A percentile compares a stretch with the other conserved stretches of the same genome.
Conservation (phyloP, 108 stramenopile genomes). For the Fistulifera pelliculosa region DNA sequence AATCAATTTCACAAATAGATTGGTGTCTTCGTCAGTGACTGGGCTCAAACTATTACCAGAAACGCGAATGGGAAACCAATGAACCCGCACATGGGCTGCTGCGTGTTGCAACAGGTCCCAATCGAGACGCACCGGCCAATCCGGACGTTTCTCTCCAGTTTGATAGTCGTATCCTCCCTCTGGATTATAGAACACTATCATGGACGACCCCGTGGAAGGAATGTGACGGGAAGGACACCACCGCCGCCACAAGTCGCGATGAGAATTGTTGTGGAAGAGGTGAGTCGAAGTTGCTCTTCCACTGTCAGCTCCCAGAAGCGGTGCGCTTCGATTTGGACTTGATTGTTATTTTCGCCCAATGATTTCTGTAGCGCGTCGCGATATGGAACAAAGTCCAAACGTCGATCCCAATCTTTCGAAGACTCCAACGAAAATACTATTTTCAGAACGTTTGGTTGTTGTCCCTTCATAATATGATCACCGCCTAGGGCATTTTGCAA, state of each 20-base stretch:
- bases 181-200: constrained; percentile 29
- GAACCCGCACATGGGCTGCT: constrained; percentile 30
- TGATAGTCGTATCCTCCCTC: constrained; percentile 19
- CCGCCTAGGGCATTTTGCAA: constrained; percentile 12
- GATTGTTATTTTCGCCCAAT: neutral
- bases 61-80: constrained; percentile 36
- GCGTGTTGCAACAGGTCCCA: constrained; percentile 47
- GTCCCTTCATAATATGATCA: too few relatives aligned
- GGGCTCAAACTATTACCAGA: constrained; percentile 1
- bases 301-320: constrained; percentile 9
- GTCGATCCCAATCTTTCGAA: constrained; percentile 6
- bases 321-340: neutral
- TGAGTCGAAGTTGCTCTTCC: constrained; percentile 16
- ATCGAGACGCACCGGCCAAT: constrained; percentile 38
- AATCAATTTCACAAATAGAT: constrained; percentile 24
- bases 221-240: constrained; percentile 44
- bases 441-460: neutral
- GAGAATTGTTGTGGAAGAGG: constrained; percentile 15
- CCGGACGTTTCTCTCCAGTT: constrained; percentile 5
- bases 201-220: constrained; percentile 39
- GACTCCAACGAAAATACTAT: constrained; percentile 14
- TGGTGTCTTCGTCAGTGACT: constrained; percentile 9
- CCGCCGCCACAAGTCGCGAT: constrained; percentile 39
- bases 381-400: constrained; percentile 13
- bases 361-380: constrained; percentile 10